Percentiles rank a stretch among this genome's conserved stretches.
Conservation (phyloP, 345 rosid genomes). For the Arabidopsis thaliana region DNA sequence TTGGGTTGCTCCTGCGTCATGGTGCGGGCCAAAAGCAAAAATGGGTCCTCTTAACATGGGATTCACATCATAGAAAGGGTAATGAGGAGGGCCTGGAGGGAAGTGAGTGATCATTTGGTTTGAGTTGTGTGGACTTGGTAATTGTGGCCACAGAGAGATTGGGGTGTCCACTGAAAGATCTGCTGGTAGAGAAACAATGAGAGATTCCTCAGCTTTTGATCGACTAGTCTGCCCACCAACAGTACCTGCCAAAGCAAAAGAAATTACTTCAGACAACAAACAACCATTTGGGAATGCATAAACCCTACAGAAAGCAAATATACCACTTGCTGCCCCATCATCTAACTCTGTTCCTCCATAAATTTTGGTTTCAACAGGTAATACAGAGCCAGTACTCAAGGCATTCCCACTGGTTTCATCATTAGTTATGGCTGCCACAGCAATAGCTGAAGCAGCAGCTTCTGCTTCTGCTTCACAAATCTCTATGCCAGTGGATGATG, state of each 20-base stretch:
- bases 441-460: conserved; percentile 93
- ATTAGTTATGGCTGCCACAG: conserved; percentile 90
- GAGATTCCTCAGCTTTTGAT: conserved; percentile 81
- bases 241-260: conserved; percentile 52
- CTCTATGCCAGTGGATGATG: conserved; percentile 62
- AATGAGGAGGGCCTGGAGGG: conserved; percentile 80
- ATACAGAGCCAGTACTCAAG: conserved; percentile 49
- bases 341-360: conserved; percentile 61
- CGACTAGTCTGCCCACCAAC: conserved; percentile 60
- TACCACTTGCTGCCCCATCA: conserved; percentile 53
- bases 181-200: conserved; percentile 89
- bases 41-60: conserved; percentile 88
- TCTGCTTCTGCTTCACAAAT: conserved; percentile 87
- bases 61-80: conserved; percentile 92
- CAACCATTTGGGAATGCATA: conserved; percentile 24
- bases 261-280: conserved; percentile 12
- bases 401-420: conserved; percentile 72
- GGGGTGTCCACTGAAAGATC: conserved; percentile 97
- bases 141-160: conserved; percentile 81
- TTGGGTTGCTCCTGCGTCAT: conserved; percentile 70
- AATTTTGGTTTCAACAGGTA: conserved; percentile 65
- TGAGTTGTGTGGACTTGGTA: conserved; percentile 76
- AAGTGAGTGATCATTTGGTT: conserved; percentile 85
- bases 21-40: conserved; percentile 89
- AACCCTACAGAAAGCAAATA: conserved; percentile 7